Conservation (phyloP, 169 alveolate genomes). For the Haemoproteus tartakovskyi region DNA sequence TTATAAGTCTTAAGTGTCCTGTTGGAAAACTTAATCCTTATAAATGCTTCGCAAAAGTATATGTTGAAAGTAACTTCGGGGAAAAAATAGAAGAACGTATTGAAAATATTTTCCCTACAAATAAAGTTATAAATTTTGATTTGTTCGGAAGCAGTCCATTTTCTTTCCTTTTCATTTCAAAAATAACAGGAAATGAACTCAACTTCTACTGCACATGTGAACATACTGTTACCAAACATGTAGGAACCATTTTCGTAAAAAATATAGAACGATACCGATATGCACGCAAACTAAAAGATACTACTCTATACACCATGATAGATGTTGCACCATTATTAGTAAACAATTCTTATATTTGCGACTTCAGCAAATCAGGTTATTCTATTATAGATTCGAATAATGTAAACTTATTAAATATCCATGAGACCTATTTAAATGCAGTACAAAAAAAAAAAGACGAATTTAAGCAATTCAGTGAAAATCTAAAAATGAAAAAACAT, state of each 20-base stretch:
- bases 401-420: neutral
- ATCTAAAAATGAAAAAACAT: constrained; percentile 29
- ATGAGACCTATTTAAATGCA: neutral
- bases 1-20: constrained; percentile 51
- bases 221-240: constrained; percentile 14
- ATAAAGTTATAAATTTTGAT: constrained; percentile 13
- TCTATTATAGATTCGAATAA: neutral
- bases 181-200: constrained; percentile 16
- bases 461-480: constrained; percentile 13
- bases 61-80: constrained; percentile 29
- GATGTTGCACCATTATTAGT: constrained; percentile 30
- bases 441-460: neutral
- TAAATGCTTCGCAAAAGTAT: constrained; percentile 31
- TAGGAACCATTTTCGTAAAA: constrained; percentile 22
- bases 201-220: constrained; percentile 55
- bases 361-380: constrained; percentile 15
- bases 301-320: too few species aligned
- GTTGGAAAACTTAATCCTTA: constrained; percentile 32
- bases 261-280: neutral
- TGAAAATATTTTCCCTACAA: constrained; percentile 25
- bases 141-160: constrained; percentile 14
- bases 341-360: constrained; percentile 35
- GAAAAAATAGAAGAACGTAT: constrained; percentile 20
- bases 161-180: constrained; percentile 31
- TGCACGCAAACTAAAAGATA: too few species aligned